A percentile compares a stretch with the other conserved stretches of the same genome.
phyloP scores from a whole-genome alignment of 352 stramenopile genomes.

The Phytophthora kernoviae region DNA sequence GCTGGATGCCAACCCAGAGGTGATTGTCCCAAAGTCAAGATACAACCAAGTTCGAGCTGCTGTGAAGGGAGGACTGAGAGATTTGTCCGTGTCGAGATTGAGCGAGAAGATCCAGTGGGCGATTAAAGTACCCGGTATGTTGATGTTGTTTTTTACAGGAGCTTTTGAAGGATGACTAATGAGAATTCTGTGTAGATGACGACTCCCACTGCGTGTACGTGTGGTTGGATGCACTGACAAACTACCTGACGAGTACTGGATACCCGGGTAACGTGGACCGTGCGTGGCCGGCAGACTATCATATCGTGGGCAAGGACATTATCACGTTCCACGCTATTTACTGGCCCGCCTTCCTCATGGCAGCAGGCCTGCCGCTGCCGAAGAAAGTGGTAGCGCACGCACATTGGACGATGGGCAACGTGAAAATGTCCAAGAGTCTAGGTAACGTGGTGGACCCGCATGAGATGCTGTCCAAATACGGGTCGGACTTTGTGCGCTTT shows the following conservation, averaged over 20 bases:
- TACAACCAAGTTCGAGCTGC: slow-evolving; percentile 93
- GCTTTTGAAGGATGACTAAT: slow-evolving; percentile 5
- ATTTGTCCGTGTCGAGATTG: slow-evolving; percentile 97
- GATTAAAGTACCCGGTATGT: slow-evolving; percentile 90
- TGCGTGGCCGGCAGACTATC: slow-evolving; percentile 79
- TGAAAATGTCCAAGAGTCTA: slow-evolving; percentile 99
- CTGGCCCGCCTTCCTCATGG: slow-evolving; percentile 98
- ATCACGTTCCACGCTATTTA: slow-evolving; percentile 99
- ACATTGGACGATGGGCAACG: slow-evolving; percentile 98
- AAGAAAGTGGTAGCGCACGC: slow-evolving; percentile 97
- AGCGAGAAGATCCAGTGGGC: slow-evolving; percentile 96
- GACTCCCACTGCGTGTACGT: slow-evolving; percentile 98
- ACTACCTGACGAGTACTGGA: slow-evolving; percentile 97
- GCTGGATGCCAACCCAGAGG: slow-evolving; percentile 85
- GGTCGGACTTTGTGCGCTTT: slow-evolving; percentile 95
- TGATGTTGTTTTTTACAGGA: background rate
- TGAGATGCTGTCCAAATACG: slow-evolving; percentile 91
- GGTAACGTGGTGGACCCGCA: slow-evolving; percentile 98
- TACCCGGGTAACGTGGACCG: slow-evolving; percentile 75
- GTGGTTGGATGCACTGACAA: slow-evolving; percentile 99
- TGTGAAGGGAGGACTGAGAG: slow-evolving; percentile 90
- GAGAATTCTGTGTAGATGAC: slow-evolving; percentile 42
- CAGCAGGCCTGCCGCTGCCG: slow-evolving; percentile 90
- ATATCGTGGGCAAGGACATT: slow-evolving; percentile 99
- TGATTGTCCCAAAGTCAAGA: slow-evolving; percentile 91